Conservation (phyloP, 2,329 filamentous ascomycete genomes). For the Fusarium duplospermum region DNA sequence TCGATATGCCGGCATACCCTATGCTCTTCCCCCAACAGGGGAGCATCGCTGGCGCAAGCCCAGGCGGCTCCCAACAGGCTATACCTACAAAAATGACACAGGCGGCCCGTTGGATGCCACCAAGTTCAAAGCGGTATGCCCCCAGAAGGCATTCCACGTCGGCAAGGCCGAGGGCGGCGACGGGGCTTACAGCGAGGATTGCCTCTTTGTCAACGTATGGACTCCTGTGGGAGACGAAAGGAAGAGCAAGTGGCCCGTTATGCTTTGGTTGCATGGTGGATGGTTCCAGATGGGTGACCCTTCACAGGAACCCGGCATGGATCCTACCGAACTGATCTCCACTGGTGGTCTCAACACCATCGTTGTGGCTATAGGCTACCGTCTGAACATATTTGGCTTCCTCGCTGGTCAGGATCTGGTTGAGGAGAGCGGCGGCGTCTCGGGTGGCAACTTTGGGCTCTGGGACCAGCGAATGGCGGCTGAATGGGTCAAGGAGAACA, state of each 20-base stretch:
- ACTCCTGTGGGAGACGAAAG: slow-evolving; percentile 48
- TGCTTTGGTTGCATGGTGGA: slow-evolving; percentile 55
- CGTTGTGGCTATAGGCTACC: slow-evolving; percentile 60
- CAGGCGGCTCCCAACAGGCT: slow-evolving; percentile 43
- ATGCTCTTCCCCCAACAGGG: slow-evolving; percentile 53
- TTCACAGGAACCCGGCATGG: slow-evolving; percentile 53
- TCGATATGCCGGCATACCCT: slow-evolving; percentile 51
- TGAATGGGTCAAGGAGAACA: slow-evolving; percentile 63
- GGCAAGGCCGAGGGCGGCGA: slow-evolving; percentile 41
- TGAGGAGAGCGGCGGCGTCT: slow-evolving; percentile 34
- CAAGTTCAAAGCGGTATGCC: slow-evolving; percentile 51
- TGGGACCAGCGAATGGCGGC: slow-evolving; percentile 62
- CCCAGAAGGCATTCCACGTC: slow-evolving; percentile 50
- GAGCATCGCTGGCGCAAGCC: slow-evolving; percentile 54
- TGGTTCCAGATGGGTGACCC: slow-evolving; percentile 60
- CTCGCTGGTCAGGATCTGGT: slow-evolving; percentile 54
- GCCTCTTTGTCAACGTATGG: slow-evolving; percentile 60
- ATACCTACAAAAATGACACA: slow-evolving; percentile 42
- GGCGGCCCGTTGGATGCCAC: slow-evolving; percentile 52
- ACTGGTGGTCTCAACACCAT: slow-evolving; percentile 52
- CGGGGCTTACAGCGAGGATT: slow-evolving; percentile 55
- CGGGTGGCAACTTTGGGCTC: slow-evolving; percentile 54
- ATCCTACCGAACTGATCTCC: slow-evolving; percentile 56
- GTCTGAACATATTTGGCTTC: slow-evolving; percentile 60
- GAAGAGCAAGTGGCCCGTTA: slow-evolving; percentile 44